phyloP scores from a whole-genome alignment of 192 early-diverging fungal species.

The Ambispora gerdemannii region DNA sequence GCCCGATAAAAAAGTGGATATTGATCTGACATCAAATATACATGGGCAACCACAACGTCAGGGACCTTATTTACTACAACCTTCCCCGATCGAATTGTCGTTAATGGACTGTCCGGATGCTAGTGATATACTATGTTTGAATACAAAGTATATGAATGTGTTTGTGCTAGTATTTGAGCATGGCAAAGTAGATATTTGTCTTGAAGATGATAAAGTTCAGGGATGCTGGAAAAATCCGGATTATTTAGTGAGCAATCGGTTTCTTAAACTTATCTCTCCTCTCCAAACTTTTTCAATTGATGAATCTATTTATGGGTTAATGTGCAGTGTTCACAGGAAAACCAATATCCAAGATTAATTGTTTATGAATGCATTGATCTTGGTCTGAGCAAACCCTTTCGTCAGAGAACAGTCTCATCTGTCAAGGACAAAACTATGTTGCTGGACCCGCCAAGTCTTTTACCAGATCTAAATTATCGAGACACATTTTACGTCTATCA shows the following conservation, averaged over 20 bases:
- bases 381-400: constrained; percentile 35
- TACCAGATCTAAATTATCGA: constrained; percentile 57
- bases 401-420: not conserved
- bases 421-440: not conserved
- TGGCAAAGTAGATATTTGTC: constrained; percentile 60
- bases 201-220: constrained; percentile 48
- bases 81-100: constrained; percentile 38
- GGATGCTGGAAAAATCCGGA: constrained; percentile 37
- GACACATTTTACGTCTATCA: constrained; percentile 70
- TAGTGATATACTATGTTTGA: constrained; percentile 47
- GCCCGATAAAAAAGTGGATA: constrained; percentile 23
- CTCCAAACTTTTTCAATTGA: not conserved
- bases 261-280: not conserved
- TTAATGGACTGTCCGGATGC: constrained; percentile 18
- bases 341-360: constrained; percentile 20
- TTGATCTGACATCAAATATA: constrained; percentile 23
- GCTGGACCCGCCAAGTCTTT: constrained; percentile 42
- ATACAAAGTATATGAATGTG: constrained; percentile 47
- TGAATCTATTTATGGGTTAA: not conserved
- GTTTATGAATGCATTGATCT: constrained; percentile 45
- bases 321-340: not conserved
- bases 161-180: constrained; percentile 58
- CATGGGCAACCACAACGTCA: constrained; percentile 34
- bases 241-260: not conserved
- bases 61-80: constrained; percentile 52